Conservation (phyloP, 192 early-diverging fungal species). For the Phlyctochytrium planicorne region DNA sequence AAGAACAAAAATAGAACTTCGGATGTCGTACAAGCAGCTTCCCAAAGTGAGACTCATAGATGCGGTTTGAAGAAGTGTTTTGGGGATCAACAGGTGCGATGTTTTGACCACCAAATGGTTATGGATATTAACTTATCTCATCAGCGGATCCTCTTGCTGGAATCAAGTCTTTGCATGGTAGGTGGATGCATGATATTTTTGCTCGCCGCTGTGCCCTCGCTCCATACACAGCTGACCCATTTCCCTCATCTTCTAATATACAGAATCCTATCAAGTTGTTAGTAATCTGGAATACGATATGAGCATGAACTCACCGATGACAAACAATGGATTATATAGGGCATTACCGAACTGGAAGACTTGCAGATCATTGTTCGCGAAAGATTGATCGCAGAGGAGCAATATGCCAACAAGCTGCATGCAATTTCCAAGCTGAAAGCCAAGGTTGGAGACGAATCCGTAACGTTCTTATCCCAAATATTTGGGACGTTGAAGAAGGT, state of each 20-base stretch:
- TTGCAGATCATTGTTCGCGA: slow-evolving; percentile 11
- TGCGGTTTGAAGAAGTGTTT: slow-evolving; percentile 45
- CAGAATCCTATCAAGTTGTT: slow-evolving; percentile 22
- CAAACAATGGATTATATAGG: slow-evolving; percentile 14
- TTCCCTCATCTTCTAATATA: too few relatives aligned
- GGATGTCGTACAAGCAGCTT: too few relatives aligned
- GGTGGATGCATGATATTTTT: slow-evolving; percentile 19
- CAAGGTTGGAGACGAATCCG: slow-evolving; percentile 14
- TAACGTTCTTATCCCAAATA: slow-evolving; percentile 25
- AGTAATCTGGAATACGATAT: background rate
- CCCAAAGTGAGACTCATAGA: too few relatives aligned
- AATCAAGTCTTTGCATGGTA: slow-evolving; percentile 28
- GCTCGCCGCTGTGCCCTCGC: too few relatives aligned
- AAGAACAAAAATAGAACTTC: too few relatives aligned
- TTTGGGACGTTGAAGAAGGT: slow-evolving; percentile 26
- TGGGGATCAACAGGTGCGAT: slow-evolving; percentile 39
- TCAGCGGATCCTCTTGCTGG: slow-evolving; percentile 33
- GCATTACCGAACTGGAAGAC: slow-evolving; percentile 39
- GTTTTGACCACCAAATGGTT: too few relatives aligned
- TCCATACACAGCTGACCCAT: too few relatives aligned
- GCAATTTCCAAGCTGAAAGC: slow-evolving; percentile 14
- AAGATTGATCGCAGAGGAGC: slow-evolving; percentile 34
- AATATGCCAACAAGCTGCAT: slow-evolving; percentile 35
- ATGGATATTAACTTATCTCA: slow-evolving; percentile 11
- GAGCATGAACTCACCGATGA: background rate